Base-by-base conservation (phyloP, 768 basidiomycete genomes). In the Coprinellus aureogranulatus region DNA sequence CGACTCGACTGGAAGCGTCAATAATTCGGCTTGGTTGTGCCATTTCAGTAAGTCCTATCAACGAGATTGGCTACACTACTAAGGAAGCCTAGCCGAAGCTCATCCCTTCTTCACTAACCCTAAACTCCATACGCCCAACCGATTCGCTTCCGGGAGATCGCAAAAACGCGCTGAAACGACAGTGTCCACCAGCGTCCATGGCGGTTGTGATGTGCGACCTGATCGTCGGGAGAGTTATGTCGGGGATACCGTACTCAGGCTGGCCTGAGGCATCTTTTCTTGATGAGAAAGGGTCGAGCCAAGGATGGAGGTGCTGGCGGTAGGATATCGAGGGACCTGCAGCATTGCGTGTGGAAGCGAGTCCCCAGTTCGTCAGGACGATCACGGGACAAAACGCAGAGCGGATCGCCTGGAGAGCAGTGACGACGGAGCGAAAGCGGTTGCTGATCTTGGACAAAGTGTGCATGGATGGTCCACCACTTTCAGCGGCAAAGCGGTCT, bases 401-500 rank as follows among this genome's bases (percentile, higher is more conserved):
- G 8, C 54, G 55, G 27, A 63, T 31, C 25, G 23, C 25, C 23
- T 46, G 67, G 16, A 82, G 78, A 4, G 67, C 63, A 22, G 80
- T 61, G 55, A 87, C 77, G 57, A 81, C 76, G 9, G 75, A 72
- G 22, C 85, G 69, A 18, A 81, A 72, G 14, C 66, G 59, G 51
- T 50, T 58, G 54, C 54, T 53, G 48, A 59, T 11, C 51, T 49
- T 26, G 55, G 54, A 55, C 52, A 56, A 58, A 58, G 54, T 39
- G 54, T 34, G 57, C 54, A 39, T 31, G 42, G 23, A 27, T 61
- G 56, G 18, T 63, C 60, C 79, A 53, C 75, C 59, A 61, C 84
- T 83, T 68, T 92, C 90, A 28, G 72, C 71, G 39, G 75, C 73
- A 65, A 85, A 86, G 41, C 87, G 83, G 67, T 94, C 91, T 2